A percentile compares a stretch with the other conserved stretches of the same genome.
These are phyloP conservation scores for Trichoderma asperelloides DNA, from an alignment of 495 filamentous ascomycete species.

Conservation along the genomic window DNA sequence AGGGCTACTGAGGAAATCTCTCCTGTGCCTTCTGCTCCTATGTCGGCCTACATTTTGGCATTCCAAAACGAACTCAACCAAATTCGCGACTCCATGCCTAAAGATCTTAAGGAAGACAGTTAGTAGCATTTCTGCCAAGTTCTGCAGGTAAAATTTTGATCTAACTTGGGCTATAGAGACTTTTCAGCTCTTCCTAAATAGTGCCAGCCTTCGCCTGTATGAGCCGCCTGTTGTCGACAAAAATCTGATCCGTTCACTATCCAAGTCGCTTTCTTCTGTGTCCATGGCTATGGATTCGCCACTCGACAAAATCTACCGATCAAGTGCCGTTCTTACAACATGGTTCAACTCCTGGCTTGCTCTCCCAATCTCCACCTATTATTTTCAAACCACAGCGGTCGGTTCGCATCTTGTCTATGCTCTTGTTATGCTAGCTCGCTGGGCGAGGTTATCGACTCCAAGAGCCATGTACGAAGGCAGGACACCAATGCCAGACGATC, in stretches of 20 bases:
- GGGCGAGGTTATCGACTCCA: constrained; percentile 23
- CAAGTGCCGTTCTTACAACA: constrained; percentile 22
- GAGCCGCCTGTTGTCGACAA: constrained; percentile 22
- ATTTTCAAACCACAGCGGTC: constrained; percentile 26
- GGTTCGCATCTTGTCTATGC: constrained; percentile 32
- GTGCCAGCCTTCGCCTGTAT: constrained; percentile 19
- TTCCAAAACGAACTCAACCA: constrained; percentile 26
- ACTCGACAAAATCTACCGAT: constrained; percentile 26
- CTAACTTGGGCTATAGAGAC: constrained; percentile 11
- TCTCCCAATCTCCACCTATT: constrained; percentile 29
- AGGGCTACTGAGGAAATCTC: constrained; percentile 9
- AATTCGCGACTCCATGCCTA: constrained; percentile 18
- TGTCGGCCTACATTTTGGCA: constrained; percentile 18
- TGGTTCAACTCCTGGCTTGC: constrained; percentile 35
- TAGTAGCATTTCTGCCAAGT: not conserved
- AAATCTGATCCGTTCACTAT: constrained; percentile 20
- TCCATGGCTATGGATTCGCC: constrained; percentile 19
- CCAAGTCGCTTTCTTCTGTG: constrained; percentile 25
- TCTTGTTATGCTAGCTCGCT: constrained; percentile 27
- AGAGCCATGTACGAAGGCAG: not conserved
- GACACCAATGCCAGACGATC: constrained; percentile 1
- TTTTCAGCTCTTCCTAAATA: not conserved
- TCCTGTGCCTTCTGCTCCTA: constrained; percentile 15
- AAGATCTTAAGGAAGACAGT: constrained; percentile 19
- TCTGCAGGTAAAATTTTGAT: not conserved